Base-by-base conservation (phyloP, 495 filamentous ascomycete genomes). In the Trichoderma virens region DNA sequence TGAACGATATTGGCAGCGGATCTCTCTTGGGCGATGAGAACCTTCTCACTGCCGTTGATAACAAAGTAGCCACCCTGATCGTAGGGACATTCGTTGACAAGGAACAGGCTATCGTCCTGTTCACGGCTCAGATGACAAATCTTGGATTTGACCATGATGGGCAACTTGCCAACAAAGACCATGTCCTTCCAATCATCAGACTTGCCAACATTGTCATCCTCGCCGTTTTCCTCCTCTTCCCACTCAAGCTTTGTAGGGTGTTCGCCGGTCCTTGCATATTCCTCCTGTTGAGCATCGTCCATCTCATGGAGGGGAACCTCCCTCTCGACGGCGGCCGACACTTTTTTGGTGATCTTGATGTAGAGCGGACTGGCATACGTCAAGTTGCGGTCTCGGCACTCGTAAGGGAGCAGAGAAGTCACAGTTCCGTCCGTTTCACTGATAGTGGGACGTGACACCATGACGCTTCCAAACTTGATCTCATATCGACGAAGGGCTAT, bases 21-120 rank as follows among this genome's bases (percentile, higher is more conserved):
- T 30, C 94, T 88, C 74, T 99, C 94, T 74, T 99, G 94, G 1
- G 95, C 95, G 66, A 99, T 98, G 65, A 99, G 75, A 25, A 99
- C 94, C 82, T 99, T 99, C 74, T 99, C 94, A 73, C 90, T 94
- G n/a, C 94, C 94, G 76, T 98, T 99, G 78, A 99, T 98, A 66
- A 99, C 88, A 74, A 99, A 99, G 69, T 99, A 99, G 64, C 94
- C 94, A 60, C 94, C 94, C 67, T 94, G 93, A 71, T 99, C 94
- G 74, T 96, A 98, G 0, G 95, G 94, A 64, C 94, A 99, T 75
- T 99, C 94, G 71, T 93, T 93, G 75, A 90, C 86, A 13, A 86
- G 79, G 70, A 93, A 96, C 1, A 98, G 81, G 20, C 88, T 85
- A 62, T 90, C 85, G 65, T 97, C 93, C 61, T 82, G 82, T 69